Conservation (phyloP, 768 basidiomycete genomes). For the Phaeotremella fagi region DNA sequence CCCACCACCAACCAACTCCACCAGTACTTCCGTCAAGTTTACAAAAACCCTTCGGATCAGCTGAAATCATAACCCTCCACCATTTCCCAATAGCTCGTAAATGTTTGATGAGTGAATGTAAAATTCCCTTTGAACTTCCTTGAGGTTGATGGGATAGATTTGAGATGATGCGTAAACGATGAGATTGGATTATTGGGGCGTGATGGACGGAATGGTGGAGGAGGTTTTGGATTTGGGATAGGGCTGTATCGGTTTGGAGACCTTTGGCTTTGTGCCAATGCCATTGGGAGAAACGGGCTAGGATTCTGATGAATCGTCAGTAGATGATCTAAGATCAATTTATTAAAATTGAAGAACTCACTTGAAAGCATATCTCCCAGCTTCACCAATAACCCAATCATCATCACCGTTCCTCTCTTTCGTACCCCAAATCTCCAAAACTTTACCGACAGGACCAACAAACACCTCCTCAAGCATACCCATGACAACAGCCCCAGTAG, state of each 20-base stretch:
- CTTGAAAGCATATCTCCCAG: conserved; percentile 33
- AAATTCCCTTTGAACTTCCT: conserved; percentile 12
- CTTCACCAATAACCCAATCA: conserved; percentile 21
- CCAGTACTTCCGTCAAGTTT: conserved; percentile 27
- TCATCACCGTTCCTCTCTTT: conserved; percentile 7
- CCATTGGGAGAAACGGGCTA: conserved; percentile 35
- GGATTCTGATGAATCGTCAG: conserved; percentile 19
- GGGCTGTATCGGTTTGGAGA: conserved; percentile 25
- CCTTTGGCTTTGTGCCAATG: conserved; percentile 37
- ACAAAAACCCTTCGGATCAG: conserved; percentile 44
- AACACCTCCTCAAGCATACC: conserved; percentile 32
- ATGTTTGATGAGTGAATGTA: conserved; percentile 37
- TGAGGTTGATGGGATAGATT: not conserved
- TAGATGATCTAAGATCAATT: no score
- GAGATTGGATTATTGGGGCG: conserved; percentile 31
- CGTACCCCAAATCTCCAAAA: conserved; percentile 27
- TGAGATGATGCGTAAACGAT: conserved; percentile 24
- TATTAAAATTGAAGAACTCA: no score
- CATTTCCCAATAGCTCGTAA: conserved; percentile 45
- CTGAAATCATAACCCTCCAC: conserved; percentile 40
- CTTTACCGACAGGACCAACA: conserved; percentile 20
- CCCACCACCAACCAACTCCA: conserved; percentile 48
- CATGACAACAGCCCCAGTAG: conserved; percentile 40
- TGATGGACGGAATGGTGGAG: conserved; percentile 34
- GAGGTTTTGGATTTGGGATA: conserved; percentile 13